Evolutionary conservation across 805 yeast species (phyloP).

Genomic region (Tanozyma kutaoensis): DNA sequence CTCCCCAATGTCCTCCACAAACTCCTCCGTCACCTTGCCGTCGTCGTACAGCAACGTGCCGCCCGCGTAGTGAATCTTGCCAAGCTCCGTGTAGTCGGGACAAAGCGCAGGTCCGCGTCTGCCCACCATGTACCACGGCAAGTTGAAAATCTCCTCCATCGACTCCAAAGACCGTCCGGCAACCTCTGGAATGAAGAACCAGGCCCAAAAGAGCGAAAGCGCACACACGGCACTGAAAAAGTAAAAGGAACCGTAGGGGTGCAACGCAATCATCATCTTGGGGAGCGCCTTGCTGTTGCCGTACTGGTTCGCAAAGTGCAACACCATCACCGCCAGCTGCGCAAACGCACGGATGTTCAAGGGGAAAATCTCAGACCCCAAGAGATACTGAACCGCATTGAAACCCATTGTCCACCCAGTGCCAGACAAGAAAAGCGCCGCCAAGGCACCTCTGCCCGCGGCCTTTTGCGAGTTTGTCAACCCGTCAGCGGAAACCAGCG

Average conservation of each 20-base stretch:
- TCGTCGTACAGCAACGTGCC: not conserved
- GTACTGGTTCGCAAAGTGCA: conserved; percentile 44
- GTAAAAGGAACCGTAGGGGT: conserved; percentile 36
- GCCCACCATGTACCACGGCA: conserved; percentile 48
- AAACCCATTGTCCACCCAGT: conserved; percentile 49
- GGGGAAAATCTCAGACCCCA: conserved; percentile 44
- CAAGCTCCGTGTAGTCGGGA: conserved; percentile 35
- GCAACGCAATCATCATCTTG: conserved; percentile 31
- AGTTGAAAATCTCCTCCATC: conserved; percentile 36
- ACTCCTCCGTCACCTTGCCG: not conserved
- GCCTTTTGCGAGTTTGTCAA: conserved; percentile 16
- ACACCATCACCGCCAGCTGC: conserved; percentile 37
- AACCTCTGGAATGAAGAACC: conserved; percentile 38
- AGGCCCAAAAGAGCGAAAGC: conserved; percentile 30
- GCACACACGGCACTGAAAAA: conserved; percentile 32
- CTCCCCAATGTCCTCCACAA: too few species aligned
- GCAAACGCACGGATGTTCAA: conserved; percentile 35
- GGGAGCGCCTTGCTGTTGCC: conserved; percentile 47
- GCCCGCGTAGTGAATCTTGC: conserved; percentile 7
- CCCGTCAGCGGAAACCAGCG: conserved; percentile 14
- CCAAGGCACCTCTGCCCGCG: conserved; percentile 36
- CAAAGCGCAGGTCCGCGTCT: conserved; percentile 38
- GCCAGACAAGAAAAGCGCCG: conserved; percentile 36
- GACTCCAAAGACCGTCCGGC: conserved; percentile 37
- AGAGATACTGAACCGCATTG: conserved; percentile 41